Conservation (phyloP, 495 filamentous ascomycete genomes). For the Letharia lupina region DNA sequence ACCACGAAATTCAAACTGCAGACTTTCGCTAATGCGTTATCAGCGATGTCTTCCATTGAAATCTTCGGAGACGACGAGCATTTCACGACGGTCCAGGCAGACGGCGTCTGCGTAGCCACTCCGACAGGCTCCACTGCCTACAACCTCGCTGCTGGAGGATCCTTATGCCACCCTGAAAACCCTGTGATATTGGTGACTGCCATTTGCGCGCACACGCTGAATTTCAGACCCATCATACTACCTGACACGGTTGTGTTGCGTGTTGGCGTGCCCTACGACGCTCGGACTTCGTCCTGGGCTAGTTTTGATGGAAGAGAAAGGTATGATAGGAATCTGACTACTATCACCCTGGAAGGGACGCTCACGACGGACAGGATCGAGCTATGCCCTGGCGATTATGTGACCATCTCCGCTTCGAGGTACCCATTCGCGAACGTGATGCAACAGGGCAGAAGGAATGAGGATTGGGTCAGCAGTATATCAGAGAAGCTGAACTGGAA, state of each 20-base stretch:
- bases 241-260: constrained; percentile 91
- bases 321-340: constrained; percentile 27
- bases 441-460: constrained; percentile 60
- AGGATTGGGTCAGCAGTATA: constrained; percentile 93
- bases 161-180: constrained; percentile 92
- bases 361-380: constrained; percentile 50
- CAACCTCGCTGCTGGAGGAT: constrained; percentile 92
- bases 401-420: constrained; percentile 84
- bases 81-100: constrained; percentile 78
- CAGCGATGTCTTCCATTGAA: constrained; percentile 51
- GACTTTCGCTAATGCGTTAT: constrained; percentile 16
- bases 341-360: neutral
- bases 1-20: neutral
- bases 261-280: constrained; percentile 86
- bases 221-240: constrained; percentile 90
- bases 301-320: constrained; percentile 93
- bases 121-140: constrained; percentile 94
- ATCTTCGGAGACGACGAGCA: constrained; percentile 94
- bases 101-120: constrained; percentile 84
- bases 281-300: constrained; percentile 83
- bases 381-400: constrained; percentile 82
- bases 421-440: constrained; percentile 91
- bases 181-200: constrained; percentile 92
- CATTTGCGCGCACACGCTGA: constrained; percentile 92
- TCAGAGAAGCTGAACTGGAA: constrained; percentile 91